Conservation (phyloP, 2,329 filamentous ascomycete genomes). For the Zalaria obscura region DNA sequence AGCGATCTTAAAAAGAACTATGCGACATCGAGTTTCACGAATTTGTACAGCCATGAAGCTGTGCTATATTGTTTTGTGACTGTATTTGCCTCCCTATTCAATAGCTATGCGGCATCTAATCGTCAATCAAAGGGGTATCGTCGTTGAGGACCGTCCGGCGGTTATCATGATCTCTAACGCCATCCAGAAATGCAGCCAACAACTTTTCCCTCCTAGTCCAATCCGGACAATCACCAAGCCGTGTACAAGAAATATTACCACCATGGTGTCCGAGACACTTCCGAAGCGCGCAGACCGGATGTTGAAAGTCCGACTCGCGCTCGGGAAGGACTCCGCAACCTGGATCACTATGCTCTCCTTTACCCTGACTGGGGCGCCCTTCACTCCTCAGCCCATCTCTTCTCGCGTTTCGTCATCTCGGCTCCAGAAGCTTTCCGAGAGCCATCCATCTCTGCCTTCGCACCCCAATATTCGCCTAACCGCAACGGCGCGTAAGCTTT, state of each 20-base stretch:
- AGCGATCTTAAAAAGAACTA: no score
- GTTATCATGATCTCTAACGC: neutral
- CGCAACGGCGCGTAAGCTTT: conserved; percentile 76
- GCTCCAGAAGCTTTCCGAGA: conserved; percentile 38
- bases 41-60: no score
- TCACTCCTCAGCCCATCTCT: conserved; percentile 56
- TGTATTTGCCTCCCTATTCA: no score
- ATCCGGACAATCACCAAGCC: neutral
- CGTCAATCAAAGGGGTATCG: neutral
- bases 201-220: neutral
- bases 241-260: conserved; percentile 1
- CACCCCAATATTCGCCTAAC: conserved; percentile 84
- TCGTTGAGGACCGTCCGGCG: conserved; percentile 3
- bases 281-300: neutral
- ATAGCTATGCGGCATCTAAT: no score
- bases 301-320: neutral
- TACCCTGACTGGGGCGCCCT: neutral
- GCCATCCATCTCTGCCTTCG: conserved; percentile 62
- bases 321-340: neutral
- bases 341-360: neutral
- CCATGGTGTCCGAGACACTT: neutral
- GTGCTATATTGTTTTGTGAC: no score
- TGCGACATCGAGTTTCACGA: no score
- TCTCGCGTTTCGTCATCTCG: conserved; percentile 61
- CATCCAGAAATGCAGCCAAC: neutral